Base-by-base conservation (phyloP, 2,329 filamentous ascomycete genomes). In the Graphium sp. region DNA sequence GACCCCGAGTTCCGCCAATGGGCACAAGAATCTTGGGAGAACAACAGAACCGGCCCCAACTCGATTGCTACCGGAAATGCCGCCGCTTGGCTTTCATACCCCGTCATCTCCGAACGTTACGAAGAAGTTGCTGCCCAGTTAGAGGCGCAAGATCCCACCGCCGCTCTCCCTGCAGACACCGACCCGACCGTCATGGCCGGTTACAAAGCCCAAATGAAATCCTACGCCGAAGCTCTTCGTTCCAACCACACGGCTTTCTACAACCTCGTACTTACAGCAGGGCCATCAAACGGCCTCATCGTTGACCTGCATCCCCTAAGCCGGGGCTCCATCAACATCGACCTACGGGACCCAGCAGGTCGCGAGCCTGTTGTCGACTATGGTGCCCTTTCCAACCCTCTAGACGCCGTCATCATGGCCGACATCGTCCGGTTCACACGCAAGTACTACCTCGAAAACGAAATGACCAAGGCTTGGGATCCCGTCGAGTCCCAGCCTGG, bases 321-420 rank as follows among this genome's bases (percentile, higher is more conserved):
- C 20, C 49, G 51, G 5, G 53, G 52, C 17, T 47, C 39, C 11
- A 42, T 56, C 26, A 50, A 51, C 34, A 43, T 59, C 43, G 35
- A 49, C 37, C 38, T 57, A 33, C 26, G 51, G 32, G 42, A 56
- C 32, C 49, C 57, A 2, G 45, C 43, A 28, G 34, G 39, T 11
- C 39, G 37, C 3, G 44, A 49, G 28, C 52, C 53, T 1, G 28
- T 50, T 1, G 46, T 58, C 5, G 53, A 57, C 38, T 52, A 54
- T 33, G 42, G 50, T 6, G 46, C 47, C 2, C 46, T 53, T 2
- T 45, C 37, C 12, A 57, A 56, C 32, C 51, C 52, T 0, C 33
- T 56, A 6, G 53, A 56, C 31, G 32, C 45, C 8, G 49, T 49
- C 26, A 40, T 55, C 26, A 44, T 51, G 35, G 38, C 51, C 12